Base-by-base conservation (phyloP, 164 flowering plant genomes). In the Platanus orientalis region DNA sequence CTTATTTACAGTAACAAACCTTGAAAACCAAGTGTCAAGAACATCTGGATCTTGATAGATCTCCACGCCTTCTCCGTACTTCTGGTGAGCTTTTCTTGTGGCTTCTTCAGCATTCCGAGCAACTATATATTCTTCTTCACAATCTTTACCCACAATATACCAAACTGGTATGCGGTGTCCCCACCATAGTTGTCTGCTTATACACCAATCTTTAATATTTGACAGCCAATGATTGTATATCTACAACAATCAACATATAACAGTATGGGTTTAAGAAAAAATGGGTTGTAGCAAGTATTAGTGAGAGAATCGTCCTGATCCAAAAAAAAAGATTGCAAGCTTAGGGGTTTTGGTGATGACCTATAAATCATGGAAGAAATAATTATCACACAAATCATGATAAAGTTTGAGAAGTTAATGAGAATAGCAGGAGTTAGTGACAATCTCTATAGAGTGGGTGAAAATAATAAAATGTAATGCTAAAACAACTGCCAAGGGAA, bases 101-200 rank as follows among this genome's bases (percentile, higher is more conserved):
- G 98, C 98, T 75, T 89, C 92, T 52, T 78, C 82, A 58, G 76
- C 66, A 78, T 63, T 78, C 72, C 89, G 75, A 30, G 97, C 97
- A 75, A 90, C 97, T 55, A 93, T 83, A 68, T 86, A 93, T 23
- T 89, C 94, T 62, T 90, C 96, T 73, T 93, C 96, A 74, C 78
- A 75, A 61, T 90, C 86, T 76, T 84, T 86, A 6, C 97, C 97
- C 20, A 53, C 81, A 72, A 93, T 69, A 59, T 90, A 93, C 98
- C 98, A 93, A 69, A 90, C 98, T 24, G 97, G 98, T 71, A 93
- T 90, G 3, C 91, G 88, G 64, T 93, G 98, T 30, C 98, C 98
- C 98, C 98, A 93, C 98, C 98, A 93, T 10, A 93, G 76, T 69
- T 93, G 98, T 72, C 98, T 83, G 79, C 97, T 90, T 82, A 93